Base-by-base conservation (phyloP, 176 grass and related monocot genomes). In the Tillandsia fasciculata region DNA sequence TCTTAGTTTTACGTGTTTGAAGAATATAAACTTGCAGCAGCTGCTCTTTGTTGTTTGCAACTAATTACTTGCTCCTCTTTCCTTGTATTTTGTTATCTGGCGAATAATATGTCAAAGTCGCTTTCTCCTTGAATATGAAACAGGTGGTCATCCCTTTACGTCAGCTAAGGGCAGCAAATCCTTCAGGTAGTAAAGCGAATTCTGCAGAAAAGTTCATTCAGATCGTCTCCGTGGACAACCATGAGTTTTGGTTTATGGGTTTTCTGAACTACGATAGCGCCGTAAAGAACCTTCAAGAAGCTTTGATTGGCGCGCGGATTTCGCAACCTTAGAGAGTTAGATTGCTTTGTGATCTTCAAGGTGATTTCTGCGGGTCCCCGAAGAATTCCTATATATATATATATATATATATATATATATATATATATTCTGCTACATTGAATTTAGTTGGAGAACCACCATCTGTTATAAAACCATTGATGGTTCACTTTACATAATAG, bases 241-340 rank as follows among this genome's bases (percentile, higher is more conserved):
- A 90, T 49, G 86, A 95, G 82, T 95, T 95, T 78, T 95, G 90
- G 90, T 74, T 95, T 17, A 74, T 90, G 84, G 90, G 87, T 0
- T 96, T 96, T 73, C 73, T 96, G 1, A 96, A 85, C 78, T 90
- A 96, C 77, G 82, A 84, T 77, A 24, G 86, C 77, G 87, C 91
- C 11, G 75, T 90, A 23, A 67, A 64, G 76, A 83, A 85, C 67
- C 23, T 94, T 50, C 86, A 89, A 64, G 83, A 83, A 66, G 74
- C 80, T 50, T 72, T 84, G 8, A 77, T 64, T 58, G 76, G 49
- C 50, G 71, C 74, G 66, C 72, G 54, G 58, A 70, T 74, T 9
- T 13, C 72, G 57, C 73, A 80, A 65, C 70, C 66, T 1, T 82
- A 83, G 67, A 12, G 67, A 12, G 20, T 11, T 13, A 12, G 15